Evolutionary conservation across 805 yeast genomes (phyloP), one percentile per base, ranked within the genome.

Genomic region (Starmerella khaoyaiensis): DNA sequence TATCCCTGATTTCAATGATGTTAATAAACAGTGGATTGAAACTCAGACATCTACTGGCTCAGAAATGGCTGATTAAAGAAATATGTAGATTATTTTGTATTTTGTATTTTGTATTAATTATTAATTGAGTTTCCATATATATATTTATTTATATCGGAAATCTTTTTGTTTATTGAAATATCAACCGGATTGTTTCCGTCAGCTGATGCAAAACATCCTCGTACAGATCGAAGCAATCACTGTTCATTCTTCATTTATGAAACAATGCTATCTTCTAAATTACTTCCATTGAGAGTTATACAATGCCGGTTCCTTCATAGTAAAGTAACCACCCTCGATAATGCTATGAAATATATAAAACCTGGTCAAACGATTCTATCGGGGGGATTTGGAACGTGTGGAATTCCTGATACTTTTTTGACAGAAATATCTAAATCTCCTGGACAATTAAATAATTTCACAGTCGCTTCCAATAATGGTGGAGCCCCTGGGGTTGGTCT

Each of bases 371-470:
- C 64, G 3, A 44, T 67, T 5, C 50, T 67, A n/a, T 58, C 65
- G 14, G 72, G 72, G 14, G 72, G 72, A 2, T 67, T 67, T 49
- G 72, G 72, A 0, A 47, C 66, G 15, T 59, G 66, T 40, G 72
- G 72, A 5, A 58, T 65, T 4, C 69, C 72, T 2, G 68, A 64
- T 31, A 63, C 68, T 2, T 51, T 65, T 19, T 60, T 67, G 29
- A 52, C 56, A 29, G 71, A 60, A 17, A 48, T 67, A 18, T 38
- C 56, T 19, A 46, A 52, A 11, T 55, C 56, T 18, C 50, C 58
- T 2, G 57, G 57, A 2, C 20, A 8, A 6, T 52, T 68, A 33
- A 51, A 46, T 12, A 50, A 61, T 31, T 55, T 68, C 26, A 64
- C 68, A 1, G 66, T 61, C 4, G 68, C 63, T 2, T 66, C 71